These are phyloP conservation scores for Metschnikowia borealis DNA, from an alignment of 805 yeast species.

Conservation along the genomic window DNA sequence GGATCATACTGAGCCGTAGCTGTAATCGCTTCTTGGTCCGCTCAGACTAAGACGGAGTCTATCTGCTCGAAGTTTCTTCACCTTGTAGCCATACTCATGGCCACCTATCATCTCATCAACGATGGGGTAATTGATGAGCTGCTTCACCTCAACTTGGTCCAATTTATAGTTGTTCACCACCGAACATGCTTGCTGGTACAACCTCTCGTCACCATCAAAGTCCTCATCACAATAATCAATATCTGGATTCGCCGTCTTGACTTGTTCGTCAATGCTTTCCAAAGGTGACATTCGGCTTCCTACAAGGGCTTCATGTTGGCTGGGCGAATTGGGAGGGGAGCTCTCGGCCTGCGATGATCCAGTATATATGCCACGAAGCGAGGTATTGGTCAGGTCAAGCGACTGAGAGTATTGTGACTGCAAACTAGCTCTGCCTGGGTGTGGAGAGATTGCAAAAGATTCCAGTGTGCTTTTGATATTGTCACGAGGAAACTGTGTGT, in stretches of 20 bases:
- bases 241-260: slow-evolving; percentile 17
- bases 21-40: background rate
- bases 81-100: slow-evolving; percentile 41
- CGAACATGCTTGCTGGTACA: slow-evolving; percentile 28
- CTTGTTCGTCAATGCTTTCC: slow-evolving; percentile 20
- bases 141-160: slow-evolving; percentile 32
- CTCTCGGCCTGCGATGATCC: slow-evolving; percentile 23
- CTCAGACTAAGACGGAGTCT: slow-evolving; percentile 12
- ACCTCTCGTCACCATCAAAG: slow-evolving; percentile 37
- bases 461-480: slow-evolving; percentile 28
- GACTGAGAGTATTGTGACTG: slow-evolving; percentile 23
- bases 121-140: slow-evolving; percentile 38
- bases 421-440: slow-evolving; percentile 2
- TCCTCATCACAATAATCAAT: slow-evolving; percentile 30
- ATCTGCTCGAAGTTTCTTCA: slow-evolving; percentile 32
- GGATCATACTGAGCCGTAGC: slow-evolving; percentile 17
- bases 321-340: slow-evolving; percentile 22
- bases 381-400: slow-evolving; percentile 27
- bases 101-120: slow-evolving; percentile 40
- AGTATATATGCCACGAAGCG: slow-evolving; percentile 29
- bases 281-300: background rate
- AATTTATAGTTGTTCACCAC: slow-evolving; percentile 21
- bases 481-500: slow-evolving; percentile 1
- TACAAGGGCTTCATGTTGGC: background rate
- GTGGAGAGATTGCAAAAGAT: slow-evolving; percentile 18